These are phyloP conservation scores for Lactarius pseudohatsudake DNA, from an alignment of 768 basidiomycete genomes.

Conservation along the genomic window DNA sequence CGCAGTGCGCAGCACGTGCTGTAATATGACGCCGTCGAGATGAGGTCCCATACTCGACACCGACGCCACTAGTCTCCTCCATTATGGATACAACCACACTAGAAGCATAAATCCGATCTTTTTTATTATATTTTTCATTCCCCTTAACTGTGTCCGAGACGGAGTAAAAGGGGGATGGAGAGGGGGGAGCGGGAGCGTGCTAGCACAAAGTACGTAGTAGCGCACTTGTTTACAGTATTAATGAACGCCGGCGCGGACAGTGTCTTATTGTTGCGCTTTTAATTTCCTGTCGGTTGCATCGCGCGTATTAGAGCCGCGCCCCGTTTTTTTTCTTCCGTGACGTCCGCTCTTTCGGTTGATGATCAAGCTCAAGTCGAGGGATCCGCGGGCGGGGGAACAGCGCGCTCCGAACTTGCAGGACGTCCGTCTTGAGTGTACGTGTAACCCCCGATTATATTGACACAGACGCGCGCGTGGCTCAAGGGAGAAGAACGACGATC, in stretches of 20 bases:
- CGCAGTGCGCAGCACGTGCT: background rate
- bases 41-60: background rate
- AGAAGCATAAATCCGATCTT: background rate
- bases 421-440: background rate
- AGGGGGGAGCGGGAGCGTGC: background rate
- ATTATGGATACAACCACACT: background rate
- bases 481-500: background rate
- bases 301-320: background rate
- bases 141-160: background rate
- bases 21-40: background rate
- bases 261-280: background rate
- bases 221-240: too few relatives aligned
- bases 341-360: background rate
- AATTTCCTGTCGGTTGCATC: background rate
- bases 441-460: background rate
- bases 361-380: background rate
- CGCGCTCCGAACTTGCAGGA: slow-evolving; percentile 3
- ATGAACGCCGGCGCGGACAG: too few relatives aligned
- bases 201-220: background rate
- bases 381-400: background rate
- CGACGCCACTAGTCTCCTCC: background rate
- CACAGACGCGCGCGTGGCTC: background rate
- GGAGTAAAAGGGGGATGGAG: background rate
- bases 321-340: background rate
- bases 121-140: background rate